Conservation (phyloP, 306 rosid species). For the Myrica gale region DNA sequence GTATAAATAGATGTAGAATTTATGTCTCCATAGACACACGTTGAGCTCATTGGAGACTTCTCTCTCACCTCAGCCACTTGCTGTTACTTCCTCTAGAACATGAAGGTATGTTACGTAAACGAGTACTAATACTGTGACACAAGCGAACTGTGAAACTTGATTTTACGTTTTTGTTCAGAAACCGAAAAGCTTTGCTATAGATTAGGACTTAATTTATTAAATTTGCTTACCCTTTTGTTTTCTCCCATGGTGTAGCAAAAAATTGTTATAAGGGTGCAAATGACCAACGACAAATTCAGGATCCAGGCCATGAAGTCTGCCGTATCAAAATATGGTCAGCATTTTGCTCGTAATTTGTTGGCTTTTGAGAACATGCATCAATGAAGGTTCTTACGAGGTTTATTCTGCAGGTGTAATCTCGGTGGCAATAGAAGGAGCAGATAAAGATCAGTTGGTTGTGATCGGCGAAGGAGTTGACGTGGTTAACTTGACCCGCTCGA, state of each 20-base stretch:
- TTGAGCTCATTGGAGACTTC: neutral
- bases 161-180: neutral
- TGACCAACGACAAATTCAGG: slow-evolving; percentile 31
- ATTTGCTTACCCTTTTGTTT: neutral
- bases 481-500: slow-evolving; percentile 7
- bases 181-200: neutral
- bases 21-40: neutral
- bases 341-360: too few species aligned
- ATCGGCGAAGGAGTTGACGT: slow-evolving; percentile 24
- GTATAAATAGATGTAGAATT: neutral
- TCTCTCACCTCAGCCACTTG: neutral
- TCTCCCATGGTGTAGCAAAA: slow-evolving; percentile 30
- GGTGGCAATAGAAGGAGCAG: slow-evolving; percentile 33
- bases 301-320: slow-evolving; percentile 43
- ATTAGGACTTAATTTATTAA: neutral
- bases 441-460: slow-evolving; percentile 32
- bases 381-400: neutral
- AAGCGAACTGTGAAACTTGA: neutral
- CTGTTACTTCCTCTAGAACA: neutral
- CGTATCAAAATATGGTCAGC: neutral
- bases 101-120: neutral
- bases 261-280: slow-evolving; percentile 27
- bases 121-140: too few species aligned
- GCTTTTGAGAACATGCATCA: too few species aligned
- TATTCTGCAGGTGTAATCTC: slow-evolving; percentile 32